Base-by-base conservation (phyloP, 169 alveolate genomes). In the Cryptosporidium felis region DNA sequence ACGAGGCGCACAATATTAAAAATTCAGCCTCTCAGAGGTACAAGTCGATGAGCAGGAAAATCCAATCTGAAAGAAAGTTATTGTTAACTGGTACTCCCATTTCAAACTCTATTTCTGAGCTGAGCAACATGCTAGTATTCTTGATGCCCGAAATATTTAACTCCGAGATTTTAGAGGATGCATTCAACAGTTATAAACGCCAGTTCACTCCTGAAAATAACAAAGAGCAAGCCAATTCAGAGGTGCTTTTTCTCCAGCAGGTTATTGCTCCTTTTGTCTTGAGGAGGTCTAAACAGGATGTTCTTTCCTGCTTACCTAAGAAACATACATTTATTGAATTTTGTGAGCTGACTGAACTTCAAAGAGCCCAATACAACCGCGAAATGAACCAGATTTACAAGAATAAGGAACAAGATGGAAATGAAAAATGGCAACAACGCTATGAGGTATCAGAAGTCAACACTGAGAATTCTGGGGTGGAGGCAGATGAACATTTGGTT, bases 1-100 rank as follows among this genome's bases (percentile, higher is more conserved):
- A 96, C 80, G 98, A 96, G 66, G 98, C 98, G 34, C 98, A 96
- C 89, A 89, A 94, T 26, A 90, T 96, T 23, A 96, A 96, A 80
- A 96, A 96, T 88, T 89, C 95, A 59, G 94, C 95, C 36, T 92
- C 97, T 2, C 90, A 90, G 62, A 92, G 93, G 12, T 95, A 94
- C 65, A 95, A 90, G 80, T 93, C 93, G 49, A 91, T 96, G 53
- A 93, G 89, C 74, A 90, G 90, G 66, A 82, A 89, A 58, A 91
- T 93, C 44, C 88, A 85, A 53, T 90, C 95, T 62, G 93, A 93
- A 45, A 91, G 96, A 44, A 90, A 95, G 80, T 90, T 95, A 3
- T 89, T 96, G 45, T 89, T 96, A n/a, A 96, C 98, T 0, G 98
- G 95, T 80, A 91, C 92, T n/a, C 90, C 90, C 1, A 62, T 60